Conservation (phyloP, 2,329 filamentous ascomycete genomes). For the Pseudogymnoascus sp. region DNA sequence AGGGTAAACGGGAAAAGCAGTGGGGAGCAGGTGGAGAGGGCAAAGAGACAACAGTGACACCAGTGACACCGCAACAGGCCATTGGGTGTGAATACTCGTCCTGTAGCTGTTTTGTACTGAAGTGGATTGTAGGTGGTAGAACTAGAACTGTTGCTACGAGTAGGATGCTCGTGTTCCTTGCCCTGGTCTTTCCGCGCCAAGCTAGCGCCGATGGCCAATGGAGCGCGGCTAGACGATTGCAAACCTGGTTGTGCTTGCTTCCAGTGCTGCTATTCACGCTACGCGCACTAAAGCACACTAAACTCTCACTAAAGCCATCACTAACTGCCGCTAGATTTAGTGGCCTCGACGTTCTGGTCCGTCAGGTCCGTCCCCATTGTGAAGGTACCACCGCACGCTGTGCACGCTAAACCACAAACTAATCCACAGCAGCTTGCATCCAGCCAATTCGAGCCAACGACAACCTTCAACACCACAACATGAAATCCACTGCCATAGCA, state of each 20-base stretch:
- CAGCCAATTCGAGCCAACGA: background rate
- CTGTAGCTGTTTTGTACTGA: background rate
- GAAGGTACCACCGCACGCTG: background rate
- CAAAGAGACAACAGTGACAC: background rate
- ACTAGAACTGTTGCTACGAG: background rate
- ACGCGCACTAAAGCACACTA: background rate
- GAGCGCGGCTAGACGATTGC: background rate
- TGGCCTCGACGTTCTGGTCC: background rate
- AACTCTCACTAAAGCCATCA: background rate
- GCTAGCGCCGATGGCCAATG: background rate
- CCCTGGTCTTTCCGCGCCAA: background rate
- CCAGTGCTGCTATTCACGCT: background rate
- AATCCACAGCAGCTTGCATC: constrained; percentile 1
- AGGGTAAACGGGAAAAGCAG: background rate
- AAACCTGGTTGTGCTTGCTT: background rate
- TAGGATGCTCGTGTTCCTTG: background rate
- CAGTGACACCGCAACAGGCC: background rate
- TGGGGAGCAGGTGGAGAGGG: background rate
- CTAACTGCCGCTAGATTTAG: background rate
- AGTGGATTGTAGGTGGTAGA: background rate
- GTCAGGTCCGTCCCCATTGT: background rate
- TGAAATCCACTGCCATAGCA: background rate
- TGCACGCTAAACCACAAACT: background rate
- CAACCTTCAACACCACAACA: background rate
- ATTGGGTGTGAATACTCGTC: background rate